Evolutionary conservation across 1,284 basidiomycete species (phyloP), one percentile per base, ranked within the genome.

Genomic region (Mycosarcoma maydis): DNA sequence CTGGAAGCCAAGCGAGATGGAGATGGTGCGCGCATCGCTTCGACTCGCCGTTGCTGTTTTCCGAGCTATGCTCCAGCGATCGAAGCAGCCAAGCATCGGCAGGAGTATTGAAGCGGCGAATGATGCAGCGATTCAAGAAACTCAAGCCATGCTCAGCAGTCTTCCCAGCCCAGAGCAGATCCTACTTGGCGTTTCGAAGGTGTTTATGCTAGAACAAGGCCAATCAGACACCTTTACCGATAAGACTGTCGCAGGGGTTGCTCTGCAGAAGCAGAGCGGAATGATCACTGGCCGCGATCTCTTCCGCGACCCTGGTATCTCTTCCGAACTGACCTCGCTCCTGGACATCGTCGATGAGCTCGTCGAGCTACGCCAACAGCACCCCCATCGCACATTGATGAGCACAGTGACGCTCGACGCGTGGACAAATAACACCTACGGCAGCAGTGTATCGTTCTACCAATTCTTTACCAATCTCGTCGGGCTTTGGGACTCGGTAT

Each of bases 391-490:
- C 26, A 19, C 10, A 11, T 8, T 37, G 8, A 87, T 1, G 88
- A 86, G 75, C 85, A 85, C 2, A 75, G 85, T 41, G 73, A 83
- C 27, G 36, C 66, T 64, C 30, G 62, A 69, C 10, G 26, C 11
- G 3, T 65, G 51, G 65, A 66, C 69, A 17, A 24, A 51, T 4
- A 41, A 38, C 11, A 59, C 62, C 10, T 50, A 60, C 17, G 62
- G 62, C 53, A 65, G 46, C 48, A 26, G 43, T 60, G 72, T 39
- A 81, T 82, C 81, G 64, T 97, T 96, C 85, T 97, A 90, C 84
- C 93, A 96, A 80, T 91, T 91, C 79, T 98, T 94, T 84, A 91
- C 91, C 24, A 94, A 97, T 81, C 90, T 97, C 70, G 85, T 96
- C 45, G 89, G 87, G 0, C 84, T 98, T 8, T 98, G 94, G 83